Percentiles rank a stretch among this genome's conserved stretches.
Evolutionary conservation across 345 rosid species (phyloP).

Genomic region (Isatis tinctoria): DNA sequence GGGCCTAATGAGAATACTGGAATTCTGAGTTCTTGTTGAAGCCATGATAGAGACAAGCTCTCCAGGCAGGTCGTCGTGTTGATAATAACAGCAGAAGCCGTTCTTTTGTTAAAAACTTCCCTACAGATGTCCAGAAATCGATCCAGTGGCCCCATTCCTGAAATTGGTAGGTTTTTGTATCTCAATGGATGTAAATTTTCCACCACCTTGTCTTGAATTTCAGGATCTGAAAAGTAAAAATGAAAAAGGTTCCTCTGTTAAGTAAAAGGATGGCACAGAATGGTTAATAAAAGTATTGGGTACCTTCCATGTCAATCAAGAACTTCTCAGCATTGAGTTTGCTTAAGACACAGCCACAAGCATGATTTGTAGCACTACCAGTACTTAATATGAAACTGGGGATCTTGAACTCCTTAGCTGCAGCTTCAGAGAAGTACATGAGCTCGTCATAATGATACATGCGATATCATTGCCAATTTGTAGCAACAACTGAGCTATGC

Average conservation of each 20-base stretch:
- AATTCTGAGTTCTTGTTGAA: constrained; percentile 4
- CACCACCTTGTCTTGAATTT: not conserved
- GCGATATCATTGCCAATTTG: constrained; percentile 16
- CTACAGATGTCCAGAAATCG: not conserved
- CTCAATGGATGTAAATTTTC: constrained; percentile 16
- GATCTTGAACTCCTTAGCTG: constrained; percentile 17
- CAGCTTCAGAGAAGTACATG: constrained; percentile 21
- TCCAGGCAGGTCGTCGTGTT: constrained; percentile 22
- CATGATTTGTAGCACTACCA: constrained; percentile 19
- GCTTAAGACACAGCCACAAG: not conserved
- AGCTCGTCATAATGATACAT: constrained; percentile 41
- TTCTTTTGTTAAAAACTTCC: not conserved
- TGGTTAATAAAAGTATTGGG: not conserved
- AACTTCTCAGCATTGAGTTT: constrained; percentile 9
- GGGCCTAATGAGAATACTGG: constrained; percentile 23
- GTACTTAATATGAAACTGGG: constrained; percentile 19
- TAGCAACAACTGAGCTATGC: not conserved
- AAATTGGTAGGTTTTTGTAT: constrained; percentile 19
- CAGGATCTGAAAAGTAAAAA: not conserved
- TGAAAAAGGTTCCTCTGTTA: not conserved
- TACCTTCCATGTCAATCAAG: constrained; percentile 26
- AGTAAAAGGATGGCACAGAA: not conserved
- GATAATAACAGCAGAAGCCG: constrained; percentile 11
- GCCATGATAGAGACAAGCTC: not conserved
- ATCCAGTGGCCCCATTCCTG: not conserved